These are phyloP conservation scores for Mrakia gelida DNA, from an alignment of 768 basidiomycete species.

Conservation along the genomic window DNA sequence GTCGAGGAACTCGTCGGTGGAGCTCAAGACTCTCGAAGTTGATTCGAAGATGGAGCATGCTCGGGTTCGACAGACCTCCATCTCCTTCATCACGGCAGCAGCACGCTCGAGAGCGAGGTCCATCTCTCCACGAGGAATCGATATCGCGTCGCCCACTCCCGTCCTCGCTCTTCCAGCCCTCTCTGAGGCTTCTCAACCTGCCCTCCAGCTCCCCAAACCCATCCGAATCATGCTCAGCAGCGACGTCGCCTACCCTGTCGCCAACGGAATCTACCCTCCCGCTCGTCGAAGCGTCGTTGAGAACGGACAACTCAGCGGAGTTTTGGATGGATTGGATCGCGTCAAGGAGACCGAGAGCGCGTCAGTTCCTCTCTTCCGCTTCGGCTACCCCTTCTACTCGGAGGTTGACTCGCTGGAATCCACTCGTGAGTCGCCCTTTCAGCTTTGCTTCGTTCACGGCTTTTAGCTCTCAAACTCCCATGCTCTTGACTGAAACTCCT, in stretches of 20 bases:
- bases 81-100: not conserved
- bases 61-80: not conserved
- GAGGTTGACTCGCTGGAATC: not conserved
- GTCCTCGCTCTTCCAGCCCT: not conserved
- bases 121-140: not conserved
- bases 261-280: constrained; percentile 5
- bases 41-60: not conserved
- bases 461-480: not conserved
- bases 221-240: not conserved
- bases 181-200: not conserved
- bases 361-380: not conserved
- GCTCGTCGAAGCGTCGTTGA: not conserved
- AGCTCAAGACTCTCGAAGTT: not conserved
- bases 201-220: not conserved
- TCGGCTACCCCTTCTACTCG: not conserved
- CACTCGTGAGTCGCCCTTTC: not conserved
- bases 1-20: not conserved
- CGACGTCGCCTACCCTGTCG: constrained; percentile 7
- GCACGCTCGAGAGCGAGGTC: not conserved
- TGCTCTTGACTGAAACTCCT: too few species aligned
- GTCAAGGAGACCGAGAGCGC: not conserved
- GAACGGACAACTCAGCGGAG: constrained; percentile 7
- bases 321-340: not conserved
- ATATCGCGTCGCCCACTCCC: too few species aligned
- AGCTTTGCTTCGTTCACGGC: too few species aligned